These are phyloP conservation scores for Cutaneotrichosporon sp. DNA, from an alignment of 1,284 basidiomycete species.

Conservation along the genomic window DNA sequence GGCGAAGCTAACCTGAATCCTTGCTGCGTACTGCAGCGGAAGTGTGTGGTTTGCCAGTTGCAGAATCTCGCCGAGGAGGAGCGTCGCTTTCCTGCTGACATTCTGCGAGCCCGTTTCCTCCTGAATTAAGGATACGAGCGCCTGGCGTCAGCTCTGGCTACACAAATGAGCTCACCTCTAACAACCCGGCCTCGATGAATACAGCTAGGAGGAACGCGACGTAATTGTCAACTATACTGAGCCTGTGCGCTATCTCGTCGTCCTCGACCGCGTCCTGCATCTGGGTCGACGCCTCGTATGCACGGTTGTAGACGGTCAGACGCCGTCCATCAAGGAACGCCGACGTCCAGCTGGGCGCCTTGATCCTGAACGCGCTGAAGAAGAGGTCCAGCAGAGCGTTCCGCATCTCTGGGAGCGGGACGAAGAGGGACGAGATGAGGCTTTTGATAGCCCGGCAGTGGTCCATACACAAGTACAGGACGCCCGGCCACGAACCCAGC, in stretches of 20 bases:
- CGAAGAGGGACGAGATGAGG: slow-evolving; percentile 76
- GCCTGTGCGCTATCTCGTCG: slow-evolving; percentile 54
- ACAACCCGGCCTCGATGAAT: slow-evolving; percentile 77
- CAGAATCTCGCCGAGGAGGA: slow-evolving; percentile 87
- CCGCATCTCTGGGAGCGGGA: slow-evolving; percentile 82
- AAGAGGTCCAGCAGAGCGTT: slow-evolving; percentile 90
- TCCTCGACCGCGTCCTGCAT: slow-evolving; percentile 30
- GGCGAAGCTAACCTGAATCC: slow-evolving; percentile 61
- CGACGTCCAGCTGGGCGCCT: slow-evolving; percentile 80
- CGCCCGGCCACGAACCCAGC: slow-evolving; percentile 85
- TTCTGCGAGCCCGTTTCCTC: slow-evolving; percentile 62
- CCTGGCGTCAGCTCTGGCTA: slow-evolving; percentile 52
- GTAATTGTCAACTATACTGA: slow-evolving; percentile 90
- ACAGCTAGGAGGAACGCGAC: slow-evolving; percentile 82
- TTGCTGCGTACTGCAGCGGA: slow-evolving; percentile 75
- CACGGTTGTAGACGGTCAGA: slow-evolving; percentile 56
- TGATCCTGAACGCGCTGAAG: slow-evolving; percentile 87
- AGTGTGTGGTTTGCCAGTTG: slow-evolving; percentile 82
- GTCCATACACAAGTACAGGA: slow-evolving; percentile 92
- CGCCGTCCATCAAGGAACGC: slow-evolving; percentile 82
- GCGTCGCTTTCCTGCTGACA: slow-evolving; percentile 67
- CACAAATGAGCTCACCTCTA: slow-evolving; percentile 60
- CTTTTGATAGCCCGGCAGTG: slow-evolving; percentile 78
- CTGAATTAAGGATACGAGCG: slow-evolving; percentile 74
- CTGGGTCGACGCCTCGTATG: slow-evolving; percentile 35